Evolutionary conservation across 805 yeast genomes (phyloP).

Genomic region (Saturnispora sekii): DNA sequence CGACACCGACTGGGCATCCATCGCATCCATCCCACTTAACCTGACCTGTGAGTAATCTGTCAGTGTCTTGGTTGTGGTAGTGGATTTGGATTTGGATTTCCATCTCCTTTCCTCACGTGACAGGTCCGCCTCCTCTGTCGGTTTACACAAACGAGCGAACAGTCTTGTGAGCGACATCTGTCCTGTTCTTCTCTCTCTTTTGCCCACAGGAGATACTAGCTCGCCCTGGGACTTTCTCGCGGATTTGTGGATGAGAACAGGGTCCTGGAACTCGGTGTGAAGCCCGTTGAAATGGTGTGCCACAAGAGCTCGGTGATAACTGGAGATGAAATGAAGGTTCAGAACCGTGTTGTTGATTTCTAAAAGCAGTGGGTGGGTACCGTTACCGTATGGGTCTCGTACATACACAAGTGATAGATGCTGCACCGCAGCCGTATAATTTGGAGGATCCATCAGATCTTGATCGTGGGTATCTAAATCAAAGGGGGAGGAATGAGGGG

Average conservation of each 20-base stretch:
- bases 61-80: not conserved
- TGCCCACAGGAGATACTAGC: too few relatives aligned
- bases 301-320: slow-evolving; percentile 12
- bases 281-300: slow-evolving; percentile 18
- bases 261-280: slow-evolving; percentile 19
- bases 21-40: not conserved
- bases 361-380: slow-evolving; percentile 18
- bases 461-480: not conserved
- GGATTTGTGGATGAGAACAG: slow-evolving; percentile 21
- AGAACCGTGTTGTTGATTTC: slow-evolving; percentile 28
- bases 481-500: not conserved
- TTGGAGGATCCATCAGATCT: slow-evolving; percentile 12
- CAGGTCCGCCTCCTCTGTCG: too few relatives aligned
- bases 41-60: not conserved
- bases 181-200: too few relatives aligned
- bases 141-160: too few relatives aligned
- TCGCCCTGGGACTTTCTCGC: not conserved
- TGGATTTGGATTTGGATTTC: too few relatives aligned
- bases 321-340: slow-evolving; percentile 18
- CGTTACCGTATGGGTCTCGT: not conserved
- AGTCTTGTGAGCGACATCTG: too few relatives aligned
- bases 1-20: not conserved
- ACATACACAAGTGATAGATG: slow-evolving; percentile 20
- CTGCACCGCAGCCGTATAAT: slow-evolving; percentile 19
- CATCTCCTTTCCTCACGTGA: too few relatives aligned